Base-by-base conservation (phyloP, 371 early-diverging fungal genomes). In the Cokeromyces recurvatus region DNA sequence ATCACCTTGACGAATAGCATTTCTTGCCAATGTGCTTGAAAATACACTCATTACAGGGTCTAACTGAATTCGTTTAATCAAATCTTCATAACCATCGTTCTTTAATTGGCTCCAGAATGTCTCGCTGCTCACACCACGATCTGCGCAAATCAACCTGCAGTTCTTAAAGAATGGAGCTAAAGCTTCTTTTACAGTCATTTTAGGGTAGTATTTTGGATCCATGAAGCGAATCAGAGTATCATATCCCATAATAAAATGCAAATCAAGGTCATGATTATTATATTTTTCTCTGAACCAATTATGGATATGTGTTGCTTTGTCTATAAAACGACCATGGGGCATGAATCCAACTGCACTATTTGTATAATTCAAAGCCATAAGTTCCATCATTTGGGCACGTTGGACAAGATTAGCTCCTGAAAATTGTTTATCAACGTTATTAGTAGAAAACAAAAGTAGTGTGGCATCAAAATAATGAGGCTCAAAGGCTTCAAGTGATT, bases 211-310 rank as follows among this genome's bases (percentile, higher is more conserved):
- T 32, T 72, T 75, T n/a, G 79, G 74, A 49, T 81, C 75, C 27
- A 85, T 59, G 12, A 85, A 58, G 6, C 85, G 68, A 4, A 55
- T 62, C 46, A 85, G 51, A 1, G 85, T 85, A 43, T 85, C 85
- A 23, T 67, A 71, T 1, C 85, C 85, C 57, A 85, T 39, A 46
- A 85, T 76, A 67, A 82, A 85, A 17, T 71, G 67, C n/a, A 72
- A 52, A 35, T 65, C 65, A 7, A 65, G 39, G 17, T 52, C 52
- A 4, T 32, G 44, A 38, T 38, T 43, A 5, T 14, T 24, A 47
- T 43, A 36, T 2, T 16, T 41, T 0, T 32, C 32, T 19, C 39
- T 15, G 29, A 54, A 57, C 45, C 45, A 57, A 2, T 38, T 27
- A 6, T 35, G 41, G 15, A 76, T 66, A 3, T 62, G 50, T 8